Evolutionary conservation across 139 green algal genomes (phyloP).

Genomic region (Chlamydomonas schloesseri): DNA sequence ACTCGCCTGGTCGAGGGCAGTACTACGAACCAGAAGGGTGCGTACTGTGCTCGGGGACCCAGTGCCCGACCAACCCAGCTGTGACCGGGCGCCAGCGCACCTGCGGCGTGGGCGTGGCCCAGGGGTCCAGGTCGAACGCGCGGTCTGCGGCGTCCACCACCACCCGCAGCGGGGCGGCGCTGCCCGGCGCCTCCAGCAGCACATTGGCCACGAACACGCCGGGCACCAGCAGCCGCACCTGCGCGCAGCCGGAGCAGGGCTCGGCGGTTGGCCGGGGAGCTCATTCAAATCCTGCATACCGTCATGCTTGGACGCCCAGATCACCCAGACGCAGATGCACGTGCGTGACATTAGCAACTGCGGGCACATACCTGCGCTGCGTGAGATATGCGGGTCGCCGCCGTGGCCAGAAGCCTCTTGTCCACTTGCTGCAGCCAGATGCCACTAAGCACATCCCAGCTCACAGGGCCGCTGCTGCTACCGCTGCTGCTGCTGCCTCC

Average conservation of each 20-base stretch:
- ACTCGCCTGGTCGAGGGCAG: too few species aligned
- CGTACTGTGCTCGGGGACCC: too few species aligned
- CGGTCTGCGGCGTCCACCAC: slow-evolving; percentile 43
- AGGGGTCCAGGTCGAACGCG: slow-evolving; percentile 44
- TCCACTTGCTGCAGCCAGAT: background rate
- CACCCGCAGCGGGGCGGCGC: slow-evolving; percentile 52
- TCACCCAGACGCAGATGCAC: too few species aligned
- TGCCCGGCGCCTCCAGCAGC: slow-evolving; percentile 41
- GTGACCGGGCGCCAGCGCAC: too few species aligned
- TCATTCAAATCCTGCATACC: too few species aligned
- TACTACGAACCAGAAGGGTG: background rate
- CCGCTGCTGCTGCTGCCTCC: background rate
- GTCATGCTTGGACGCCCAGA: too few species aligned
- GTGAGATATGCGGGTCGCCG: background rate
- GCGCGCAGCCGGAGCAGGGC: too few species aligned
- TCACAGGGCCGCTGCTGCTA: too few species aligned
- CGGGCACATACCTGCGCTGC: slow-evolving; percentile 26
- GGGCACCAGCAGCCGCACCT: slow-evolving; percentile 52
- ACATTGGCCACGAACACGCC: slow-evolving; percentile 55
- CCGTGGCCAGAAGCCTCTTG: background rate
- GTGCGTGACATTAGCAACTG: too few species aligned
- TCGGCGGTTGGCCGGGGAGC: too few species aligned
- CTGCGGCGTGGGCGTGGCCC: slow-evolving; percentile 47
- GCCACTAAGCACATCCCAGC: too few species aligned
- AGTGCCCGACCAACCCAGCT: too few species aligned